Evolutionary conservation across 2,329 filamentous ascomycete genomes (phyloP).

Genomic region (Cordyceps militaris): DNA sequence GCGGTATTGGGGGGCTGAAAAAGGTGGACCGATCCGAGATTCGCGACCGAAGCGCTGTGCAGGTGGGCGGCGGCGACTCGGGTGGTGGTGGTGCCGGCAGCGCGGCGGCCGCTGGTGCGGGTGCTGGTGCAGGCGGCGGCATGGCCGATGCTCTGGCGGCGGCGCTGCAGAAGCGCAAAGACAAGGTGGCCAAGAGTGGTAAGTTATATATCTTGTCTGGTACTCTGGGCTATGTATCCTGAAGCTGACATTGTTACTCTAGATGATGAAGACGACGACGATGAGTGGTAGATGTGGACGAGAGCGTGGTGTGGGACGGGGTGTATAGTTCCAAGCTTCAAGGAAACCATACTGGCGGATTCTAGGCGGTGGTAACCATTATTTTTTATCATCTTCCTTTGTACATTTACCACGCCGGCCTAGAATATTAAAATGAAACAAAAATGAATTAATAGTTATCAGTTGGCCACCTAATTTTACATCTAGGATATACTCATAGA

Average conservation of each 20-base stretch:
- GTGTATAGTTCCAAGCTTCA: not conserved
- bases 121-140: conserved; percentile 47
- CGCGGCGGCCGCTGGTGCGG: conserved; percentile 42
- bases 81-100: conserved; percentile 47
- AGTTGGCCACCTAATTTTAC: not conserved
- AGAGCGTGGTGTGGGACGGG: not conserved
- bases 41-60: conserved; percentile 60
- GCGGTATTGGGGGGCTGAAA: conserved; percentile 61
- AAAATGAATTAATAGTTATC: not conserved
- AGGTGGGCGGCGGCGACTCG: conserved; percentile 44
- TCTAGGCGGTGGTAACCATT: not conserved
- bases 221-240: not conserved
- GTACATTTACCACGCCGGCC: conserved; percentile 4
- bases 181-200: conserved; percentile 94
- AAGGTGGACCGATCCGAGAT: conserved; percentile 68
- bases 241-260: conserved; percentile 15
- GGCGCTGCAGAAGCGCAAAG: conserved; percentile 74
- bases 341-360: not conserved
- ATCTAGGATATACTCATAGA: too few relatives aligned
- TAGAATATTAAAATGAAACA: not conserved
- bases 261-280: conserved; percentile 74
- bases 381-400: not conserved
- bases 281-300: conserved; percentile 55
- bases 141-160: conserved; percentile 79
- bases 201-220: conserved; percentile 40